Conservation (phyloP, 257 asterid species). For the Catharanthus roseus region DNA sequence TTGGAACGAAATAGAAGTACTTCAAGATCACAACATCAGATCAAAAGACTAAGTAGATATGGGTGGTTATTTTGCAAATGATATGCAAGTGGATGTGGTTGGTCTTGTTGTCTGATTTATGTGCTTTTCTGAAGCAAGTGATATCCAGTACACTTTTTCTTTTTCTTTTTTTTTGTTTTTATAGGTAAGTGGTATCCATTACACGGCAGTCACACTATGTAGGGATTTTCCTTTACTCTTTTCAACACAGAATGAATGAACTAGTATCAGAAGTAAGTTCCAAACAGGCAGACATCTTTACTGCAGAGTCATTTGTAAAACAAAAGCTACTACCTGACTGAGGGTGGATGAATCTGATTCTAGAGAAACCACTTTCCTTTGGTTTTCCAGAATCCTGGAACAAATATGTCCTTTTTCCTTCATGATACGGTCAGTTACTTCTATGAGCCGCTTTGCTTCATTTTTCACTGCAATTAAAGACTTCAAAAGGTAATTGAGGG, state of each 20-base stretch:
- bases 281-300: background rate
- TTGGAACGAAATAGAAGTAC: background rate
- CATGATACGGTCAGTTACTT: constrained; percentile 43
- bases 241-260: background rate
- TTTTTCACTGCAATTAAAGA: constrained; percentile 50
- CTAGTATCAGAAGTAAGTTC: background rate
- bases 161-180: too few species aligned
- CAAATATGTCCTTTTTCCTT: constrained; percentile 52
- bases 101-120: too few species aligned
- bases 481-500: background rate
- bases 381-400: constrained; percentile 54
- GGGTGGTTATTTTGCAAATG: background rate
- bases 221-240: background rate
- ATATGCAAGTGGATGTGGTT: background rate
- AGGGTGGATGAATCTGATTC: constrained; percentile 59
- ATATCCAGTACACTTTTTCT: background rate
- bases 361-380: constrained; percentile 45
- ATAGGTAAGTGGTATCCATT: too few species aligned
- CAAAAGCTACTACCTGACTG: constrained; percentile 41
- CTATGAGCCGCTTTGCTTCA: constrained; percentile 46
- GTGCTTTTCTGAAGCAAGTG: background rate
- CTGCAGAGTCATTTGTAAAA: background rate
- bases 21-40: background rate
- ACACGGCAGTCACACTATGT: too few species aligned
- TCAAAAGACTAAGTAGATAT: background rate